Percentiles rank a stretch among this genome's conserved stretches.
Evolutionary conservation across 805 yeast species (phyloP).

Genomic region (Kuraishia ogatae): DNA sequence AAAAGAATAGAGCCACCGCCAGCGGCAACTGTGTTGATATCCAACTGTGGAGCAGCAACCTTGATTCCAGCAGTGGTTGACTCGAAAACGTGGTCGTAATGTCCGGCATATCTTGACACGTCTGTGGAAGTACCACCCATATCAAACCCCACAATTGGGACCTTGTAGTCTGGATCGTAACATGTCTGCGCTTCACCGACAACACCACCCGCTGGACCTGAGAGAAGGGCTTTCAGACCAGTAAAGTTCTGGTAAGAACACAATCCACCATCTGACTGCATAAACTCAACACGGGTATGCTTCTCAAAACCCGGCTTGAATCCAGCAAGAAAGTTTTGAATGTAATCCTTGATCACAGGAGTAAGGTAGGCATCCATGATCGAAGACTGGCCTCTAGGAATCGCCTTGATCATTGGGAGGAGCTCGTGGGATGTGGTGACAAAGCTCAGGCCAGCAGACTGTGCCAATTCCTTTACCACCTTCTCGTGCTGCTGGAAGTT

Average conservation of each 20-base stretch:
- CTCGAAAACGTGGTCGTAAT: conserved; percentile 73
- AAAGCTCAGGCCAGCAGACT: conserved; percentile 29
- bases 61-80: conserved; percentile 79
- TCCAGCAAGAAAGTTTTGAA: conserved; percentile 25
- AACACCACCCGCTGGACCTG: conserved; percentile 98
- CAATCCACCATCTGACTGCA: conserved; percentile 96
- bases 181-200: conserved; percentile 89
- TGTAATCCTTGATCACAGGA: conserved; percentile 29
- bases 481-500: conserved; percentile 29
- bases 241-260: conserved; percentile 79
- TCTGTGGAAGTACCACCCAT: conserved; percentile 93
- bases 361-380: conserved; percentile 33
- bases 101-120: conserved; percentile 61
- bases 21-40: conserved; percentile 77
- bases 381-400: conserved; percentile 31
- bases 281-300: conserved; percentile 39
- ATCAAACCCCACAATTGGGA: conserved; percentile 74
- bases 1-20: conserved; percentile 71
- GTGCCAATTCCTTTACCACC: conserved; percentile 23
- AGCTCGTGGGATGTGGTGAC: conserved; percentile 26
- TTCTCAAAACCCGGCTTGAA: conserved; percentile 21
- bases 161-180: conserved; percentile 40
- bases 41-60: conserved; percentile 78
- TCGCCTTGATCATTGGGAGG: conserved; percentile 25
- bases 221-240: conserved; percentile 79